A percentile compares a stretch with the other conserved stretches of the same genome.
Evolutionary conservation across 2,329 filamentous ascomycete genomes (phyloP).

Genomic region (Dryadomyces quercivorus): DNA sequence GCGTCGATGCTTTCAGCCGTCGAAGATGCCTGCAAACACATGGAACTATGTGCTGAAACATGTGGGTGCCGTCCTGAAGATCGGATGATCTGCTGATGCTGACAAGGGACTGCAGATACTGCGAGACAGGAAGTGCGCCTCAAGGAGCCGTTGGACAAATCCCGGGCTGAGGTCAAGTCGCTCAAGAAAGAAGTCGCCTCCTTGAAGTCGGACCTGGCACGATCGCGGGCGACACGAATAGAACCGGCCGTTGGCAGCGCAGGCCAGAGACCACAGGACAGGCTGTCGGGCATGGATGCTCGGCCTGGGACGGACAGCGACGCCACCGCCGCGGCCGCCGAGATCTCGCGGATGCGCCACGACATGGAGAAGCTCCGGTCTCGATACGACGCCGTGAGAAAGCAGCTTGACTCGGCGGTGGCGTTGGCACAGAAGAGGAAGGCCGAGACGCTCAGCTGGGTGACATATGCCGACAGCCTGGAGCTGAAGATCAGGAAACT

Average conservation of each 20-base stretch:
- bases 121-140: neutral
- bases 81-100: no score
- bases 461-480: slow-evolving; percentile 28
- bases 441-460: slow-evolving; percentile 31
- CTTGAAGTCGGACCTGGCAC: neutral
- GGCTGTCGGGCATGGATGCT: neutral
- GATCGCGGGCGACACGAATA: neutral
- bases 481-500: slow-evolving; percentile 30
- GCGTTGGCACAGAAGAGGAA: slow-evolving; percentile 27
- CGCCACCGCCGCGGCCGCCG: neutral
- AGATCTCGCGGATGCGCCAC: neutral
- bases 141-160: neutral
- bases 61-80: neutral
- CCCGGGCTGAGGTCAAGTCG: neutral
- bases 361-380: slow-evolving; percentile 9
- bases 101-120: neutral
- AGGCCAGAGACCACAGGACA: neutral
- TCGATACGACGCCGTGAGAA: slow-evolving; percentile 2
- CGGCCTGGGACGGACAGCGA: neutral
- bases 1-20: neutral
- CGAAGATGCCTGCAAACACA: neutral
- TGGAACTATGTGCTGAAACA: neutral
- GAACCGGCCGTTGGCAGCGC: neutral
- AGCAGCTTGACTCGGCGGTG: slow-evolving; percentile 26
- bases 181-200: neutral